Evolutionary conservation across 1,284 basidiomycete species (phyloP).

Genomic region (Tetrapyrgos nigripes): DNA sequence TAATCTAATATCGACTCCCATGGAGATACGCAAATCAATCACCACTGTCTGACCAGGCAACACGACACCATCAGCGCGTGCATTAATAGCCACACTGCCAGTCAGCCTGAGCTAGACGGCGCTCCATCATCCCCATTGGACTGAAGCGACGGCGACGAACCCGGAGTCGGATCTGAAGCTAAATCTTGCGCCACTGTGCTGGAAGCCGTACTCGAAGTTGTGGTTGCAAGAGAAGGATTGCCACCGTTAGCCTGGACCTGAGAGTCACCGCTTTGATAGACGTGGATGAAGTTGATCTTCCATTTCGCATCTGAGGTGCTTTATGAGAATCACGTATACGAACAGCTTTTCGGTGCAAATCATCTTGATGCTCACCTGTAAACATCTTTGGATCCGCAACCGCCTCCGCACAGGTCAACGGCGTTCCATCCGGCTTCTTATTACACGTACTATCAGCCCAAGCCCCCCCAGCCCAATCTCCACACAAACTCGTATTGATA

Average conservation of each 20-base stretch:
- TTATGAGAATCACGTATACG: neutral
- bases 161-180: no score
- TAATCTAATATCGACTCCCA: no score
- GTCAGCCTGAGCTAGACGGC: no score
- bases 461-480: neutral
- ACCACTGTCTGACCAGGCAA: no score
- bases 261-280: neutral
- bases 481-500: neutral
- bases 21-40: no score
- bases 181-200: no score
- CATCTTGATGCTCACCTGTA: neutral
- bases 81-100: no score
- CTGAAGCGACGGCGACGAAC: no score
- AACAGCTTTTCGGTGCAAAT: neutral
- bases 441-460: neutral
- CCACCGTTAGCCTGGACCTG: no score
- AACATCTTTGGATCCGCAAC: neutral
- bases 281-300: slow-evolving; percentile 1
- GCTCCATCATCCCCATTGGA: no score
- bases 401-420: neutral
- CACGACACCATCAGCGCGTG: no score
- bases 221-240: neutral
- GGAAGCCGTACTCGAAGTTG: neutral
- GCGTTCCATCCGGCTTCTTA: neutral
- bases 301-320: neutral